Evolutionary conservation across 768 basidiomycete genomes (phyloP), one percentile per base, ranked within the genome.

Genomic region (Psilocybe tampanensis): DNA sequence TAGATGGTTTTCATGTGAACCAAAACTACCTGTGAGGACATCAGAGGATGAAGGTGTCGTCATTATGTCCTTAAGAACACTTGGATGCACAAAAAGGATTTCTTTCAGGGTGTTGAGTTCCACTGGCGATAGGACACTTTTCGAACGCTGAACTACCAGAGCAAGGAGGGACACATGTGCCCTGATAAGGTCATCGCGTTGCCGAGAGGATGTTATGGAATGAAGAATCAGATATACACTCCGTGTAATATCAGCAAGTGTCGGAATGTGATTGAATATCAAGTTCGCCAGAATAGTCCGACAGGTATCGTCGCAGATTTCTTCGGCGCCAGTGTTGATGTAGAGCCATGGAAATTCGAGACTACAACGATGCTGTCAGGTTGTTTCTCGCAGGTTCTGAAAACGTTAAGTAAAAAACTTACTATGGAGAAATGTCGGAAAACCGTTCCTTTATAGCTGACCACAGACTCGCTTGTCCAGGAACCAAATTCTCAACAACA

Each of bases 391-490:
- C 29, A 29, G 9, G 29, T 29, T 45, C 26, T 1, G 29, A 2
- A 6, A 33, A 48, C 4, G 24, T 11, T 23, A 44, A 11, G 6
- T 1, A 13, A 11, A 43, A 47, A 53, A 58, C 77, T 58, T 50
- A 80, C 79, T 64, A 55, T 6, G 63, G 56, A 9, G 57, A 60
- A 9, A 72, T 26, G 36, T 65, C 64, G 0, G 73, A 70, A 12
- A 72, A 47, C 32, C 62, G 60, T 0, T 72, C 68, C 21, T 56
- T 47, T 8, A 75, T 26, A 15, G 67, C 73, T 12, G 66, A 62
- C 84, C 81, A 85, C 5, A 88, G 55, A 8, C 74, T 65, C 15
- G 65, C 69, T 42, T 73, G 61, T 3, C 66, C 64, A 3, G 86
- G 83, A 60, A 80, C 69, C 17, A 86, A 50, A 58, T 69, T 66